phyloP scores from a whole-genome alignment of 371 early-diverging fungal genomes.

The Mucor indicus region DNA sequence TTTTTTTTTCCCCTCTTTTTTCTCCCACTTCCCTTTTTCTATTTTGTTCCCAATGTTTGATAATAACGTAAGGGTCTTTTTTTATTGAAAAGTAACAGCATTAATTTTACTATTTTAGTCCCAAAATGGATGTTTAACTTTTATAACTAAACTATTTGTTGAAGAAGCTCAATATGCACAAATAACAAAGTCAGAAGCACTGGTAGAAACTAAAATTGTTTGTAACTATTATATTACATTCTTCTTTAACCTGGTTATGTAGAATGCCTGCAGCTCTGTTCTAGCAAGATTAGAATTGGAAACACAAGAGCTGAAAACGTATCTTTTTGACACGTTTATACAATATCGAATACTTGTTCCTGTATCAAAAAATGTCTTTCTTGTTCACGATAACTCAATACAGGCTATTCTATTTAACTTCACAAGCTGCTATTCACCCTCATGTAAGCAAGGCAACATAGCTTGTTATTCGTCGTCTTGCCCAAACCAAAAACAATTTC shows the following conservation, averaged over 20 bases:
- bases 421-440: slow-evolving; percentile 11
- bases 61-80: too few species aligned
- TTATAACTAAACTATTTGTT: slow-evolving; percentile 10
- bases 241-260: not conserved
- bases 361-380: slow-evolving; percentile 4
- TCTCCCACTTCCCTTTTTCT: too few species aligned
- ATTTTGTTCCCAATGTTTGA: too few species aligned
- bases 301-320: slow-evolving; percentile 1
- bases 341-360: slow-evolving; percentile 3
- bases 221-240: not conserved
- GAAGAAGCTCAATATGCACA: slow-evolving; percentile 20
- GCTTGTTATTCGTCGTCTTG: slow-evolving; percentile 15
- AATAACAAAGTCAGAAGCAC: slow-evolving; percentile 15
- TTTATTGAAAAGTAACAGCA: too few species aligned
- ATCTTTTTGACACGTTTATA: slow-evolving; percentile 6
- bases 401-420: slow-evolving; percentile 8
- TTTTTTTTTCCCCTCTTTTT: too few species aligned
- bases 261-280: slow-evolving; percentile 11
- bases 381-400: slow-evolving; percentile 3
- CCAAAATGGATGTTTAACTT: slow-evolving; percentile 9
- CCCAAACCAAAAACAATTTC: not conserved
- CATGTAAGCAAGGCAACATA: not conserved
- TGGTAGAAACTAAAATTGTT: slow-evolving; percentile 2
- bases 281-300: slow-evolving; percentile 1
- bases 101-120: too few species aligned